Percentiles rank a stretch among this genome's conserved stretches.
phyloP scores from a whole-genome alignment of 2,329 filamentous ascomycete genomes.

The Fusarium incarnatum region DNA sequence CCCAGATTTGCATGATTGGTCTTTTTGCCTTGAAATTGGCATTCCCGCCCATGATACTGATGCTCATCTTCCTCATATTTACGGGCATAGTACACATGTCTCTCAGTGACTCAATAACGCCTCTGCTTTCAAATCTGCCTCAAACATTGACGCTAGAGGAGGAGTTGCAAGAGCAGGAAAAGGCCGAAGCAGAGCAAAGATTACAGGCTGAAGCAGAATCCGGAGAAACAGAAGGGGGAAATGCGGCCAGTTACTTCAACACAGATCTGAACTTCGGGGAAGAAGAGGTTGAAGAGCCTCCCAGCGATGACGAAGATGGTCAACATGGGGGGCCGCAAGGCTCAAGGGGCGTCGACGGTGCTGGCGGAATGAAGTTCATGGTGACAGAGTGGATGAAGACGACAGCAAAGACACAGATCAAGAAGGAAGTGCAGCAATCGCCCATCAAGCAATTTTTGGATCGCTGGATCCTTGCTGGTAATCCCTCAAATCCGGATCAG shows the following conservation, averaged over 20 bases:
- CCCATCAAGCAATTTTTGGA: constrained; percentile 46
- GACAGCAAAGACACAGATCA: constrained; percentile 54
- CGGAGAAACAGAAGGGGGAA: constrained; percentile 30
- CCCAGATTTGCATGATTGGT: constrained; percentile 84
- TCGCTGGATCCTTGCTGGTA: constrained; percentile 46
- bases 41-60: constrained; percentile 77
- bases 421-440: constrained; percentile 40
- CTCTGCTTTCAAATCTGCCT: constrained; percentile 82
- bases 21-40: constrained; percentile 79
- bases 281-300: constrained; percentile 45
- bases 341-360: constrained; percentile 54
- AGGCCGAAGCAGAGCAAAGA: constrained; percentile 59
- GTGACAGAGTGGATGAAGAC: constrained; percentile 51
- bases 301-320: constrained; percentile 47
- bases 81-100: constrained; percentile 80
- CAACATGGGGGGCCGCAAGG: constrained; percentile 38
- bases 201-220: constrained; percentile 42
- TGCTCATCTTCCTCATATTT: constrained; percentile 81
- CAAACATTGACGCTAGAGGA: constrained; percentile 73
- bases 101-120: constrained; percentile 78
- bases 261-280: constrained; percentile 51
- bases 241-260: constrained; percentile 54
- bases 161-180: constrained; percentile 57
- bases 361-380: constrained; percentile 50
- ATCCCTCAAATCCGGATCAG: constrained; percentile 43